Evolutionary conservation across 345 rosid species (phyloP).

Genomic region (Murraya paniculata): DNA sequence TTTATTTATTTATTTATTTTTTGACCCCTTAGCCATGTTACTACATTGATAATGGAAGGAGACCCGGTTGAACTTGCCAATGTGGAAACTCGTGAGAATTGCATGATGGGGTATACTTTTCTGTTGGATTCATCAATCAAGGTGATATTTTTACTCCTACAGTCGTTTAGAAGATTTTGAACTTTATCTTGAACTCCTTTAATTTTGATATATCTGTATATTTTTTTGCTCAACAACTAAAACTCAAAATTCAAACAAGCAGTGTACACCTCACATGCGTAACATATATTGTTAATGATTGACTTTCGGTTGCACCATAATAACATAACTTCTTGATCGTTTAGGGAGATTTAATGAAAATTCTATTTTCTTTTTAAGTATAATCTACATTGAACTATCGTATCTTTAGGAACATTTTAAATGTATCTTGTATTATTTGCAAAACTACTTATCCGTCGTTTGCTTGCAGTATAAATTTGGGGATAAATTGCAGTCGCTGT

Average conservation of each 20-base stretch:
- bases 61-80: conserved; percentile 58
- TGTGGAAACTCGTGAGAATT: conserved; percentile 53
- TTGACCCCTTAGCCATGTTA: conserved; percentile 44
- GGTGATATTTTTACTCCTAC: conserved; percentile 40
- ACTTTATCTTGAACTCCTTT: background rate
- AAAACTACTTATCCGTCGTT: conserved; percentile 3
- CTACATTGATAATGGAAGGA: conserved; percentile 61
- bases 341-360: background rate
- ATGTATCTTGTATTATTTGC: background rate
- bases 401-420: background rate
- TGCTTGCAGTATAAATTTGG: conserved; percentile 63
- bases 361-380: background rate
- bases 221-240: background rate
- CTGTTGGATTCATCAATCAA: conserved; percentile 50
- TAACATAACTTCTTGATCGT: background rate
- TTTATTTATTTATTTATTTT: no score
- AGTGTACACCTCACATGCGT: background rate
- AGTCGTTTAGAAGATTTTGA: background rate
- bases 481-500: conserved; percentile 44
- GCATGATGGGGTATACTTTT: conserved; percentile 67
- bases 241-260: background rate
- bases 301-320: background rate
- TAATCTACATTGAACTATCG: background rate
- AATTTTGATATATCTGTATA: background rate
- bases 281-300: background rate